Base-by-base conservation (phyloP, 805 yeast species). In the Ogataea naganishii region DNA sequence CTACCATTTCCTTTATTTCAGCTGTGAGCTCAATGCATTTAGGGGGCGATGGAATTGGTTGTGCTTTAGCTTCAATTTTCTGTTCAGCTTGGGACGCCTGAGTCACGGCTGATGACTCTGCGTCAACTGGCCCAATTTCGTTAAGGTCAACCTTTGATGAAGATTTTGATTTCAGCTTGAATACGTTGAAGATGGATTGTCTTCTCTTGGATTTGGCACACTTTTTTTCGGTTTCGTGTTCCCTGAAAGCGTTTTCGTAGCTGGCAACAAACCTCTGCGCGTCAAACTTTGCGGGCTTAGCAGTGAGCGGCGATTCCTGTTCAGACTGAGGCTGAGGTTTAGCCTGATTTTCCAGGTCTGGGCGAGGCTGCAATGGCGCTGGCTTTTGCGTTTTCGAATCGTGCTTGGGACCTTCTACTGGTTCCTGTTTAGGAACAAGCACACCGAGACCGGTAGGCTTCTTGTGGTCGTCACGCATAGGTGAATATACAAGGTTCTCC, bases 161-260 rank as follows among this genome's bases (percentile, higher is more conserved):
- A 14, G 9, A 8, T 24, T 7, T 8, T 13, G 11, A 17, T 8
- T 6, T 7, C 6, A 24, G 27, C 15, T 9, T 12, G n/a, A 54
- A 32, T 4, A 45, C 29, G 20, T 40, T 41, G 35, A 54, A 47
- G 8, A 56, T 34, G 2, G 59, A 50, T 27, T 43, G 42, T 29
- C 51, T 38, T 34, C 40, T 38, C 24, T 38, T 39, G n/a, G n/a
- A n/a, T n/a, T n/a, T n/a, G n/a, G n/a, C n/a, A n/a, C 18, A 35
- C 27, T 21, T 22, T 32, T 25, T 17, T 12, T 24, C 23, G 3
- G 27, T 20, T 5, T 16, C 23, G 12, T 26, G 21, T 15, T 38
- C 35, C 13, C 32, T 32, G 17, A 46, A 34, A 3, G 44, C 44
- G 30, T 44, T 38, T 23, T 41, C 39, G 29, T 44, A 43, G 20